Percentiles rank a stretch among this genome's conserved stretches.
Conservation (phyloP, 2,329 filamentous ascomycete genomes). For the Colletotrichum sp. region DNA sequence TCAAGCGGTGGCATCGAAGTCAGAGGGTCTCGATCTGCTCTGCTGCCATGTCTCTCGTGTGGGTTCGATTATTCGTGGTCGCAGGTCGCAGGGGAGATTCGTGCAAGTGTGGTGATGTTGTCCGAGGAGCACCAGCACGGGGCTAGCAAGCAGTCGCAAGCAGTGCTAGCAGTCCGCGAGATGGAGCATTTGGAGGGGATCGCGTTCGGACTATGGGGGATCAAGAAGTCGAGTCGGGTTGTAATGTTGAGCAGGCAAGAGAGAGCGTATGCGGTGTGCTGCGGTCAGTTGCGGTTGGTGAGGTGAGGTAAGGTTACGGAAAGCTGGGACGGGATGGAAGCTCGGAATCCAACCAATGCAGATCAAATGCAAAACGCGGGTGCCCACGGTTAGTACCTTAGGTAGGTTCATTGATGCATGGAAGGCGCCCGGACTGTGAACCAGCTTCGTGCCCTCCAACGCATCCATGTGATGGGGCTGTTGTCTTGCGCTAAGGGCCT, state of each 20-base stretch:
- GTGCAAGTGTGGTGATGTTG: not conserved
- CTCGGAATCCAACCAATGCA: not conserved
- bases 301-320: not conserved
- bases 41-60: not conserved
- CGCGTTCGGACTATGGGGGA: not conserved
- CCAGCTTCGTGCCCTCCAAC: not conserved
- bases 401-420: not conserved
- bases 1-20: not conserved
- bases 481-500: conserved; percentile 4
- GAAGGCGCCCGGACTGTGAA: not conserved
- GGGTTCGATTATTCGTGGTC: not conserved
- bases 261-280: not conserved
- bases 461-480: not conserved
- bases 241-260: not conserved
- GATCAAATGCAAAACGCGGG: not conserved
- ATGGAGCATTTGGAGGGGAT: not conserved
- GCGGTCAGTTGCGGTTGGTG: not conserved
- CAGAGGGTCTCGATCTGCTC: not conserved
- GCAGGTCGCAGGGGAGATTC: not conserved
- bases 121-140: not conserved
- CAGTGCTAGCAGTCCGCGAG: not conserved
- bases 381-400: not conserved
- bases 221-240: not conserved
- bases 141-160: not conserved
- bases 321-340: not conserved